phyloP scores from a whole-genome alignment of 1,284 basidiomycete genomes.

The Sanguinoderma infundibulare region DNA sequence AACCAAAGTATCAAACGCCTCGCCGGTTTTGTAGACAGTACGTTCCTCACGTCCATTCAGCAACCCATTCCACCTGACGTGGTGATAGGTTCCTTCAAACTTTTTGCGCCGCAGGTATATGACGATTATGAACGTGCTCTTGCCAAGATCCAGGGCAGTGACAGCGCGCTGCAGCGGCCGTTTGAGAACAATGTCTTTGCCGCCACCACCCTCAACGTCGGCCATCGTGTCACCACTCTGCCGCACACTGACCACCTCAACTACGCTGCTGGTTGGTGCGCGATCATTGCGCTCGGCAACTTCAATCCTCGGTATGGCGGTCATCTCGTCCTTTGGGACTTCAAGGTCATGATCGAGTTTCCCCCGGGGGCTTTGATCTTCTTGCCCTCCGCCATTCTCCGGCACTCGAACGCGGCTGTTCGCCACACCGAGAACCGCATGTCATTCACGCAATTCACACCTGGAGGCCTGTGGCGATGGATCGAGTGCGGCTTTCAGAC shows the following conservation, averaged over 20 bases:
- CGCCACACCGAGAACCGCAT: slow-evolving; percentile 22
- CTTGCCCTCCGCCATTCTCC: slow-evolving; percentile 32
- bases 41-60: neutral
- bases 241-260: slow-evolving; percentile 29
- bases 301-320: slow-evolving; percentile 30
- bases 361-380: slow-evolving; percentile 28
- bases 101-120: neutral
- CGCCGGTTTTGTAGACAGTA: neutral
- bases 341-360: slow-evolving; percentile 32
- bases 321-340: slow-evolving; percentile 32
- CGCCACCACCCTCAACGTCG: slow-evolving; percentile 28
- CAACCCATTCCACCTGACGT: neutral
- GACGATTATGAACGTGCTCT: neutral
- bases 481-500: slow-evolving; percentile 25
- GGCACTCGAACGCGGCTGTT: slow-evolving; percentile 34
- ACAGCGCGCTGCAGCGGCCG: neutral
- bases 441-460: slow-evolving; percentile 33
- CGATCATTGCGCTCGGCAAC: slow-evolving; percentile 28
- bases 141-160: neutral
- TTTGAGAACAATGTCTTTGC: slow-evolving; percentile 13
- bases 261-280: slow-evolving; percentile 28
- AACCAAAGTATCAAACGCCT: neutral
- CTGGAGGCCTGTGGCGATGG: slow-evolving; percentile 32
- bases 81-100: neutral
- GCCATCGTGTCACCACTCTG: slow-evolving; percentile 9